Evolutionary conservation across 2,329 filamentous ascomycete species (phyloP).

Genomic region (Calonectria fujianensis): DNA sequence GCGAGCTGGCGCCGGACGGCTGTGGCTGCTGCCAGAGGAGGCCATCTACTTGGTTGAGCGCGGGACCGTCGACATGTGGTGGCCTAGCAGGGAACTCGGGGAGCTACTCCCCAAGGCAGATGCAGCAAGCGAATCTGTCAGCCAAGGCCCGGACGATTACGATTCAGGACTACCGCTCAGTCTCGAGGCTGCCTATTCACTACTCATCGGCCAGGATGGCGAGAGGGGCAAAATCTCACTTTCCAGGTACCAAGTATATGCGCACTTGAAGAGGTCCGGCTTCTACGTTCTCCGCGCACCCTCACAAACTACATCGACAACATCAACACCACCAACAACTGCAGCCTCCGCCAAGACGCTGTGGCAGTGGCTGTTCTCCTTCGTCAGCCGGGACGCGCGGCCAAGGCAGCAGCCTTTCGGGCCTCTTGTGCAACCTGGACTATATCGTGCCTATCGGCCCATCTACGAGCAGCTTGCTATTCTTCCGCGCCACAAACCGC

Average conservation of each 20-base stretch:
- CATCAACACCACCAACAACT: conserved; percentile 41
- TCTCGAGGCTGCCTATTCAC: conserved; percentile 91
- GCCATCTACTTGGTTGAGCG: conserved; percentile 92
- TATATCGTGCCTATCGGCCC: conserved; percentile 79
- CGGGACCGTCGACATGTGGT: conserved; percentile 90
- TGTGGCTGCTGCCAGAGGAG: conserved; percentile 95
- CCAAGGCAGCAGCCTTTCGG: conserved; percentile 64
- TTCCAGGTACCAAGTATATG: conserved; percentile 91
- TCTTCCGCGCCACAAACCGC: conserved; percentile 81
- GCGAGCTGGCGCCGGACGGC: conserved; percentile 73
- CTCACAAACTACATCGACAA: conserved; percentile 43
- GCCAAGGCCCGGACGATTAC: conserved; percentile 64
- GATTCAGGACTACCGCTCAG: conserved; percentile 87
- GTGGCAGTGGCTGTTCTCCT: conserved; percentile 73
- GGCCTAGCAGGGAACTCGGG: conserved; percentile 77
- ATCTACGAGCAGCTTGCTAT: conserved; percentile 87
- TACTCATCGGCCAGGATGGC: conserved; percentile 83
- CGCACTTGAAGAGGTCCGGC: conserved; percentile 87
- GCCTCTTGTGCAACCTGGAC: conserved; percentile 77
- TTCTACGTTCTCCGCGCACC: conserved; percentile 85
- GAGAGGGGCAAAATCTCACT: conserved; percentile 77
- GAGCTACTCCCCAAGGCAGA: conserved; percentile 66
- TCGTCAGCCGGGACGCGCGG: conserved; percentile 60
- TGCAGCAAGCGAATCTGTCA: conserved; percentile 48
- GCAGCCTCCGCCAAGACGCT: conserved; percentile 57